Percentiles rank a stretch among this genome's conserved stretches.
Conservation (phyloP, 768 basidiomycete genomes). For the Lactarius psammicola region DNA sequence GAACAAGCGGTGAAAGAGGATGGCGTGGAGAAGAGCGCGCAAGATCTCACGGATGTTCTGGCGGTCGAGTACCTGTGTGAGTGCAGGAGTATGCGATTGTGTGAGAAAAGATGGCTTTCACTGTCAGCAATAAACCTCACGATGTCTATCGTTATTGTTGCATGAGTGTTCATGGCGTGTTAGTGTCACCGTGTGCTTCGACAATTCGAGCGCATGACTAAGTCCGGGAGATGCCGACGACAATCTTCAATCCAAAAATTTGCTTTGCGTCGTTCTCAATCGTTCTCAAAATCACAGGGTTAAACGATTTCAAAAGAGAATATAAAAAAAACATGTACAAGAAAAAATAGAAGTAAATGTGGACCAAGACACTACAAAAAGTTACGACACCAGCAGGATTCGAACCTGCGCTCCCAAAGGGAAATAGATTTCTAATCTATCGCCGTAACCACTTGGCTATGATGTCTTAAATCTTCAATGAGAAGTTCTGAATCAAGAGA, state of each 20-base stretch:
- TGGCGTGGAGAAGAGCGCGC: constrained; percentile 72
- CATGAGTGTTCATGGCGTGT: constrained; percentile 33
- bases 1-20: constrained; percentile 81
- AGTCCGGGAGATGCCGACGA: neutral
- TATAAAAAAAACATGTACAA: neutral
- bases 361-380: neutral
- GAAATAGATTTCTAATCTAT: constrained; percentile 58
- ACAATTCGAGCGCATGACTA: neutral
- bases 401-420: constrained; percentile 44
- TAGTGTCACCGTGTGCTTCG: neutral
- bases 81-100: too few species aligned
- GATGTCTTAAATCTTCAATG: constrained; percentile 41
- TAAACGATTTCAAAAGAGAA: neutral
- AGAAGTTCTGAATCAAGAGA: neutral
- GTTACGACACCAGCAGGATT: constrained; percentile 45
- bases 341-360: neutral
- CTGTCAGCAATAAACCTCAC: constrained; percentile 32
- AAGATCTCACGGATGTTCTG: constrained; percentile 71
- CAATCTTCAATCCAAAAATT: neutral
- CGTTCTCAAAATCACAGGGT: neutral
- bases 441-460: constrained; percentile 77
- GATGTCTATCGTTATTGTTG: constrained; percentile 52
- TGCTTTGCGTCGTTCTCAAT: neutral
- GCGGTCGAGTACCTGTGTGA: constrained; percentile 65
- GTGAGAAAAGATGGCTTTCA: neutral